phyloP scores from a whole-genome alignment of 371 early-diverging fungal genomes.

The Mortierella sp. region DNA sequence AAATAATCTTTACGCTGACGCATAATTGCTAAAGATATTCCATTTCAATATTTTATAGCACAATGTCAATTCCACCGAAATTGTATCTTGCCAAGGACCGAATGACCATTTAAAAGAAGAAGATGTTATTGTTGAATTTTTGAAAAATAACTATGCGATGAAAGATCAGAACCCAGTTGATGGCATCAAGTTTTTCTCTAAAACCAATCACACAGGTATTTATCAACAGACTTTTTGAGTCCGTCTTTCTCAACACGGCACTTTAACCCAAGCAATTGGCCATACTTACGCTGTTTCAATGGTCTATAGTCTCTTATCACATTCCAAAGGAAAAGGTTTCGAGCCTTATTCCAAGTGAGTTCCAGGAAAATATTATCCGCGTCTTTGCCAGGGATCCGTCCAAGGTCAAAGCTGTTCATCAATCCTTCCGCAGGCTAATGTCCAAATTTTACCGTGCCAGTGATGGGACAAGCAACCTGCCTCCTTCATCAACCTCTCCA shows the following conservation, averaged over 20 bases:
- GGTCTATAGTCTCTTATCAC: slow-evolving; percentile 63
- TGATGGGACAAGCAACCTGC: slow-evolving; percentile 44
- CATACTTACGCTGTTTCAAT: neutral
- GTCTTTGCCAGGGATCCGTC: slow-evolving; percentile 72
- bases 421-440: slow-evolving; percentile 54
- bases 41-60: slow-evolving; percentile 33
- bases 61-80: slow-evolving; percentile 65
- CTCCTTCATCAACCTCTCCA: slow-evolving; percentile 51
- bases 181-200: slow-evolving; percentile 83
- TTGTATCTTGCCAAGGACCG: slow-evolving; percentile 68
- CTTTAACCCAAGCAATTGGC: neutral
- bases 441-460: slow-evolving; percentile 42
- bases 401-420: slow-evolving; percentile 64
- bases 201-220: slow-evolving; percentile 68
- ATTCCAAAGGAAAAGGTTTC: slow-evolving; percentile 80
- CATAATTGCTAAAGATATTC: neutral
- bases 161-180: slow-evolving; percentile 89
- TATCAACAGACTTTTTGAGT: neutral
- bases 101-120: slow-evolving; percentile 65
- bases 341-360: slow-evolving; percentile 77
- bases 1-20: neutral
- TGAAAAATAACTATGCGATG: slow-evolving; percentile 86
- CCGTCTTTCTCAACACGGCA: too few relatives aligned
- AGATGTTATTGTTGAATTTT: slow-evolving; percentile 83
- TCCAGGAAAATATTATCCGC: slow-evolving; percentile 78